Evolutionary conservation across 2,329 filamentous ascomycete species (phyloP), one percentile per base, ranked within the genome.

Genomic region (Cadophora sp.): DNA sequence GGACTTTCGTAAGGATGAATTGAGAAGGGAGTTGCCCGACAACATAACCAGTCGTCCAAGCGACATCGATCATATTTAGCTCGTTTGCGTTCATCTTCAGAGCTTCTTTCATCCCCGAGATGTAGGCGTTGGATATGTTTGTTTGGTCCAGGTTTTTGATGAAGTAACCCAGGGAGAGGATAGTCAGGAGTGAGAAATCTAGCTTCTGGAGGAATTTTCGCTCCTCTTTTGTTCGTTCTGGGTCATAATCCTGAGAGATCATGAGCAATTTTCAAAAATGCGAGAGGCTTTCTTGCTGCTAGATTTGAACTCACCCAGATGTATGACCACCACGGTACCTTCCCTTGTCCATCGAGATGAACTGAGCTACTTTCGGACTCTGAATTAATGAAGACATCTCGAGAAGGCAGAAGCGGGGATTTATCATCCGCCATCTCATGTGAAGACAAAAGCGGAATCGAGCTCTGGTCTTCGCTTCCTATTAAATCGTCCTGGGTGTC

Each of bases 11-110:
- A 69, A 79, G 76, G 66, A 81, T 76, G 45, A 82, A 66, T 45
- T 79, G 81, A 5, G 77, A 78, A 1, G 80, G 78, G 48, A 78
- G 75, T 45, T 81, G 76, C 0, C 79, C 78, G 76, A 89, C 79
- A 0, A 87, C 83, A 70, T 90, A 90, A 9, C 87, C 87, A 0
- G 86, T 81, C n/a, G 77, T 80, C 73, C 80, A 82, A 65, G 77
- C 79, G 4, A 80, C 75, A 48, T 81, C 81, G 60, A 82, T 78
- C 41, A 80, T 77, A 66, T 71, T 73, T 9, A 73, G 27, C 67
- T 83, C 72, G 51, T 83, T 82, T 5, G 79, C 80, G 36, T 79
- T 75, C 22, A 83, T 76, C 0, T 81, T 79, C 55, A 86, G 78
- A 53, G 85, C 79, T 62, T 84, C 79, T 64, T 82, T 80, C 82